Percentiles rank a stretch among this genome's conserved stretches.
phyloP scores from a whole-genome alignment of 495 filamentous ascomycete genomes.

The Neurospora tetraspora region DNA sequence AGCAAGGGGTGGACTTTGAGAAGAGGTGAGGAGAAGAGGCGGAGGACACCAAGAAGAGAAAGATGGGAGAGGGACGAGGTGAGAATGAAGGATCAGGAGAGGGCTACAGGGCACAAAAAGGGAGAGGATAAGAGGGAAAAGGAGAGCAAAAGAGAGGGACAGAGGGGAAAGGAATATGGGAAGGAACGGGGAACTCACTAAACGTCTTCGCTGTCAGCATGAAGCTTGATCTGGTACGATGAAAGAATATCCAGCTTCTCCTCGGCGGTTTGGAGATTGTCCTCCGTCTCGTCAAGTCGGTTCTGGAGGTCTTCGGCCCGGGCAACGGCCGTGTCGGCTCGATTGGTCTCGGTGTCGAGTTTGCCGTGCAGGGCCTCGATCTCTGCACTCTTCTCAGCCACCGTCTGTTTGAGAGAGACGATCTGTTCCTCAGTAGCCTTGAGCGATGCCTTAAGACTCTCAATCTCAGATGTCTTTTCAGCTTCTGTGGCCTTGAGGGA shows the following conservation, averaged over 20 bases:
- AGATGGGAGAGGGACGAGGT: too few species aligned
- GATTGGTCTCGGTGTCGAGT: conserved; percentile 14
- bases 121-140: too few species aligned
- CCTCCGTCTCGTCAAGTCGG: conserved; percentile 18
- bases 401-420: conserved; percentile 17
- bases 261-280: conserved; percentile 11
- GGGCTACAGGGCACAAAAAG: too few species aligned
- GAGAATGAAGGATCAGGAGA: too few species aligned
- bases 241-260: conserved; percentile 18
- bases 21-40: too few species aligned
- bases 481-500: conserved; percentile 14
- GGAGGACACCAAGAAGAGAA: too few species aligned
- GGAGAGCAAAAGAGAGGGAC: too few species aligned
- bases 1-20: too few species aligned
- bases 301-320: conserved; percentile 19
- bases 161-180: too few species aligned
- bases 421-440: conserved; percentile 21
- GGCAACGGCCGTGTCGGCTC: conserved; percentile 19
- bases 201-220: conserved; percentile 19
- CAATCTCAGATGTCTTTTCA: conserved; percentile 18
- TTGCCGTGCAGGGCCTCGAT: conserved; percentile 19
- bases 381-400: conserved; percentile 21
- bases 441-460: conserved; percentile 18
- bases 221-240: conserved; percentile 19
- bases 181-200: too few species aligned